These are phyloP conservation scores for Globisporangium radiosum DNA, from an alignment of 352 stramenopile genomes.

Conservation along the genomic window DNA sequence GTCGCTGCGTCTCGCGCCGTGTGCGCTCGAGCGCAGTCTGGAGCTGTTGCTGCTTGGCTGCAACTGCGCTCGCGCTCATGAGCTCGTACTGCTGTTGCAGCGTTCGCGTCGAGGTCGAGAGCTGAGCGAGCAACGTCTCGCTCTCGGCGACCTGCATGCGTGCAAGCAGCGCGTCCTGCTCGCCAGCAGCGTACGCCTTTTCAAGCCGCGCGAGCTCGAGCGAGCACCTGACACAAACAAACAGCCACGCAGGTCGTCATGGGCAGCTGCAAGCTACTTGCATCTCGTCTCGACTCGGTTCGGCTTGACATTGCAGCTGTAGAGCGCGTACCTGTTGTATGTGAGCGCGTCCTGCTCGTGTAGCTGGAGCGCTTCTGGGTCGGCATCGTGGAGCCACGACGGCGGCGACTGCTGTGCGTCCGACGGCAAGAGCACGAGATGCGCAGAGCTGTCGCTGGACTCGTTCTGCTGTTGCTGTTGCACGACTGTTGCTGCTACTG, in stretches of 20 bases:
- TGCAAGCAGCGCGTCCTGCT: conserved; percentile 26
- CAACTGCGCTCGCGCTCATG: conserved; percentile 19
- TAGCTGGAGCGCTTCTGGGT: conserved; percentile 23
- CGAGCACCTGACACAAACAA: conserved; percentile 17
- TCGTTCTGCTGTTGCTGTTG: background rate
- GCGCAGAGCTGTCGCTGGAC: background rate
- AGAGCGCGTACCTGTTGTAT: conserved; percentile 33
- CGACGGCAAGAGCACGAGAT: background rate
- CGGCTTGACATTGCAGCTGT: too few relatives aligned
- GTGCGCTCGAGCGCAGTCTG: conserved; percentile 12
- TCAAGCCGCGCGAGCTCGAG: conserved; percentile 29
- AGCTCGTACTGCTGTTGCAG: conserved; percentile 33
- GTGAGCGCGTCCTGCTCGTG: conserved; percentile 28
- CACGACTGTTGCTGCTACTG: background rate
- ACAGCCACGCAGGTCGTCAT: too few relatives aligned
- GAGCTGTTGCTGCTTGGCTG: conserved; percentile 7
- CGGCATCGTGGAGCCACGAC: conserved; percentile 26
- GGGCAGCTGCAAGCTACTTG: too few relatives aligned
- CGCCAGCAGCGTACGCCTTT: conserved; percentile 23
- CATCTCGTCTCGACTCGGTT: too few relatives aligned
- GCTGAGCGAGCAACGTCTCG: conserved; percentile 15
- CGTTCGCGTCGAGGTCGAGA: conserved; percentile 12
- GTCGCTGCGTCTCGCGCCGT: conserved; percentile 20
- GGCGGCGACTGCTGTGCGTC: conserved; percentile 1
- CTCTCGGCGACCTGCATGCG: conserved; percentile 24